phyloP scores from a whole-genome alignment of 441 rosid genomes.

The Pelargonium fulgidum region DNA sequence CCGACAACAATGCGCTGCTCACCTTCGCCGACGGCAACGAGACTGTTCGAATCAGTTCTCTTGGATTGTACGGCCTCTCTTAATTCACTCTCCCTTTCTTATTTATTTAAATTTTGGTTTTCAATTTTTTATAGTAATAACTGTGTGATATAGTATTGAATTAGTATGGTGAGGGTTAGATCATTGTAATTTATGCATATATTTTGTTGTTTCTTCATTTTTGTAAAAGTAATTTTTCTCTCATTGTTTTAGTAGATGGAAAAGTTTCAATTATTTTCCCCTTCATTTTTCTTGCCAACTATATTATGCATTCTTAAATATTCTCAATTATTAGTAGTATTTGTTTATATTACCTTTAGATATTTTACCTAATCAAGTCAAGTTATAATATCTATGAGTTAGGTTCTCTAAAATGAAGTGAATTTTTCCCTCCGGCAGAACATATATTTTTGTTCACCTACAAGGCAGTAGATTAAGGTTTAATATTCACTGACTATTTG shows the following conservation, averaged over 20 bases:
- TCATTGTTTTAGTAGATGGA: background rate
- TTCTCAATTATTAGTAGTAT: no score
- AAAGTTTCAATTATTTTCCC: background rate
- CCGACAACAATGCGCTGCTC: slow-evolving; percentile 34
- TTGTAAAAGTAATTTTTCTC: background rate
- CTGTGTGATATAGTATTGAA: background rate
- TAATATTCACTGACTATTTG: background rate
- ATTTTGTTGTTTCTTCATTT: slow-evolving; percentile 2
- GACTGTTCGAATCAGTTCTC: slow-evolving; percentile 30
- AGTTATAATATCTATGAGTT: background rate
- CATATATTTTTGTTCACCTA: background rate
- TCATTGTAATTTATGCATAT: background rate
- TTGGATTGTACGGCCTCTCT: slow-evolving; percentile 51
- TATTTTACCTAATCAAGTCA: background rate
- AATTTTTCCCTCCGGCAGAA: background rate
- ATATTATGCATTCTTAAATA: background rate
- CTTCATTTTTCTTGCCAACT: background rate
- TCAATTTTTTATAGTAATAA: background rate
- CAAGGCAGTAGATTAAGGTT: background rate
- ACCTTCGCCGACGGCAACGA: slow-evolving; percentile 50
- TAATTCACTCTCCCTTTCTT: slow-evolving; percentile 7
- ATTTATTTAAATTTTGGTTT: background rate
- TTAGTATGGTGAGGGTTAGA: background rate
- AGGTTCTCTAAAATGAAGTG: background rate
- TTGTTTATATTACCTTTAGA: background rate